Evolutionary conservation across 1,284 basidiomycete genomes (phyloP).

Genomic region (Fomitopsis palustris): DNA sequence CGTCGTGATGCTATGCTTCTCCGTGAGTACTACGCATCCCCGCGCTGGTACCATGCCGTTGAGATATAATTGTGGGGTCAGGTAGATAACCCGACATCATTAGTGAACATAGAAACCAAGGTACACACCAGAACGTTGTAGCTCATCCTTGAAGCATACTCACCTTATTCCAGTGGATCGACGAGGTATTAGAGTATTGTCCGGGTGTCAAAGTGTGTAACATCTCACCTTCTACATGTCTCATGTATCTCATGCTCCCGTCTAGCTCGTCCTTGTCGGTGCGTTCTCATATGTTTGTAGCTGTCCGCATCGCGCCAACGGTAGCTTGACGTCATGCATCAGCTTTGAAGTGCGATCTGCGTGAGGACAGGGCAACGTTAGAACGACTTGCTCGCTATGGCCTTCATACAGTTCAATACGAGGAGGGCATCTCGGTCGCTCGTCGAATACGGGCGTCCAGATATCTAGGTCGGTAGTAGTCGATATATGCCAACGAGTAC

Average conservation of each 20-base stretch:
- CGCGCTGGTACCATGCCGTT: constrained; percentile 1
- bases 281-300: constrained; percentile 26
- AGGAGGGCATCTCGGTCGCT: constrained; percentile 85
- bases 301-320: not conserved
- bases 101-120: constrained; percentile 93
- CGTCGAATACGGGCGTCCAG: constrained; percentile 88
- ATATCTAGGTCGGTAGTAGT: constrained; percentile 73
- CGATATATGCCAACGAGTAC: not conserved
- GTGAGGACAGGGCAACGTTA: constrained; percentile 70
- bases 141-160: not conserved
- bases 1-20: constrained; percentile 93
- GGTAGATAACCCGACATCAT: constrained; percentile 88
- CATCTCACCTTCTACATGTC: constrained; percentile 9
- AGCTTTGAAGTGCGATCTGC: constrained; percentile 94
- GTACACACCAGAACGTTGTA: constrained; percentile 37
- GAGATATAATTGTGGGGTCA: constrained; percentile 84
- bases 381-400: constrained; percentile 69
- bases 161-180: constrained; percentile 64
- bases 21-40: constrained; percentile 47
- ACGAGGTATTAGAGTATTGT: constrained; percentile 86
- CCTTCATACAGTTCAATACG: constrained; percentile 77
- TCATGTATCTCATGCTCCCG: not conserved
- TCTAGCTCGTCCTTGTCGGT: constrained; percentile 85
- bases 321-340: not conserved
- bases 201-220: constrained; percentile 84